Conservation (phyloP, 1,284 basidiomycete genomes). For the Thecaphora thlaspeos region DNA sequence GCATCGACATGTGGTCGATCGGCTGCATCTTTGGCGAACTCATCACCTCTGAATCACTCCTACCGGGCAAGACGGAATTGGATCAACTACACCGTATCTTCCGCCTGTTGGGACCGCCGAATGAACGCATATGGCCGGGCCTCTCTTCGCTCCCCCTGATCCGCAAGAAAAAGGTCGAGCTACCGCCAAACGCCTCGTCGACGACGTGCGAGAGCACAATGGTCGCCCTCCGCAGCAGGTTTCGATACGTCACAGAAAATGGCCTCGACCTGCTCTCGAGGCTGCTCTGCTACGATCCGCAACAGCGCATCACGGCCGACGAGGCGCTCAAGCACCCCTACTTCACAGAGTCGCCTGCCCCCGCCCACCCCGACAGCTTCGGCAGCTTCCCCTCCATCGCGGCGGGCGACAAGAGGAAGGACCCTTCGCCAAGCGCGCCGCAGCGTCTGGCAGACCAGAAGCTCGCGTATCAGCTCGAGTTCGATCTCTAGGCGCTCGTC, state of each 20-base stretch:
- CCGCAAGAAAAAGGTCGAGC: constrained; percentile 62
- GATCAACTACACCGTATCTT: constrained; percentile 80
- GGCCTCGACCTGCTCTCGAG: constrained; percentile 78
- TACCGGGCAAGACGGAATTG: constrained; percentile 91
- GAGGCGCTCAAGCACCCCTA: constrained; percentile 87
- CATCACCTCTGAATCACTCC: constrained; percentile 85
- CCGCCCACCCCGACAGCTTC: constrained; percentile 97
- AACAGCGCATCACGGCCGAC: constrained; percentile 76
- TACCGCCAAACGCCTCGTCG: constrained; percentile 27
- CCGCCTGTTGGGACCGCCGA: constrained; percentile 85
- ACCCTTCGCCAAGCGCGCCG: background rate
- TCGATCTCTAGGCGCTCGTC: background rate
- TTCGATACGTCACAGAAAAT: constrained; percentile 69
- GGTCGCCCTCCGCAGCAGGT: constrained; percentile 55
- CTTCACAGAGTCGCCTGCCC: constrained; percentile 84
- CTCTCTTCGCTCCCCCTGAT: constrained; percentile 75
- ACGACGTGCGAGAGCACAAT: no score
- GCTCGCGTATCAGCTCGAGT: background rate
- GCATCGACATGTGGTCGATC: constrained; percentile 71
- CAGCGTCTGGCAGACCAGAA: background rate
- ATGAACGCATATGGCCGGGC: constrained; percentile 80
- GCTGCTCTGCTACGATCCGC: constrained; percentile 85
- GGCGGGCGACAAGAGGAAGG: constrained; percentile 74
- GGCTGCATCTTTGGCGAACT: constrained; percentile 98
- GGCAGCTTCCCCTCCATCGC: constrained; percentile 93